phyloP scores from a whole-genome alignment of 2,329 filamentous ascomycete genomes.

The Fusarium sp. region DNA sequence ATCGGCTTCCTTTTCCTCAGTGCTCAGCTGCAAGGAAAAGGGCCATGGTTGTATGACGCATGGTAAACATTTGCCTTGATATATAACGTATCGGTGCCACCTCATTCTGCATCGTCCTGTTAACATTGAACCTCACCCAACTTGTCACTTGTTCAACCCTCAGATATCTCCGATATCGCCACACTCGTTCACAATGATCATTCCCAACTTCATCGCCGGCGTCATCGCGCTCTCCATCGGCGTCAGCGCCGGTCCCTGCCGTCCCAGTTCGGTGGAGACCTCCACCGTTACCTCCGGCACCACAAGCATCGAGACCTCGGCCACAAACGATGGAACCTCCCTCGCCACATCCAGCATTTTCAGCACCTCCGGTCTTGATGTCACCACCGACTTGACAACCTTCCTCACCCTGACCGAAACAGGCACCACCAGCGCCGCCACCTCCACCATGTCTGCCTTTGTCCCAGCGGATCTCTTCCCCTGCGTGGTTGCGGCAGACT shows the following conservation, averaged over 20 bases:
- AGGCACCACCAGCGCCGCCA: not conserved
- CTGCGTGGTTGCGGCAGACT: not conserved
- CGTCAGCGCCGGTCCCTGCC: slow-evolving; percentile 15
- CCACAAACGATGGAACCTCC: not conserved
- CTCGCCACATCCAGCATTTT: not conserved
- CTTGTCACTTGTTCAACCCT: slow-evolving; percentile 2
- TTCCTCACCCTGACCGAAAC: not conserved
- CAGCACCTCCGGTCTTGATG: not conserved
- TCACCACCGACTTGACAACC: slow-evolving; percentile 9
- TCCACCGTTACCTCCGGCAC: not conserved
- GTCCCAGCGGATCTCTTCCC: slow-evolving; percentile 18
- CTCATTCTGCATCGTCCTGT: too few relatives aligned
- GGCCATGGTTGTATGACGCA: too few relatives aligned
- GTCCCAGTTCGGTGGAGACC: too few relatives aligned
- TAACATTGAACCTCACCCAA: too few relatives aligned
- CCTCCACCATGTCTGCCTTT: not conserved
- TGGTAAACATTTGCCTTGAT: too few relatives aligned
- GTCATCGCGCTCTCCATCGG: not conserved
- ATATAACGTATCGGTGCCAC: too few relatives aligned
- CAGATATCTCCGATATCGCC: too few relatives aligned
- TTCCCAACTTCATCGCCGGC: slow-evolving; percentile 4
- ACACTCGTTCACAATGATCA: slow-evolving; percentile 12
- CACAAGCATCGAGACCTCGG: not conserved
- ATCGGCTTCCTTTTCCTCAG: too few relatives aligned
- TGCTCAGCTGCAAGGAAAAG: too few relatives aligned